These are phyloP conservation scores for Lactarius psammicola DNA, from an alignment of 768 basidiomycete species.

Conservation along the genomic window DNA sequence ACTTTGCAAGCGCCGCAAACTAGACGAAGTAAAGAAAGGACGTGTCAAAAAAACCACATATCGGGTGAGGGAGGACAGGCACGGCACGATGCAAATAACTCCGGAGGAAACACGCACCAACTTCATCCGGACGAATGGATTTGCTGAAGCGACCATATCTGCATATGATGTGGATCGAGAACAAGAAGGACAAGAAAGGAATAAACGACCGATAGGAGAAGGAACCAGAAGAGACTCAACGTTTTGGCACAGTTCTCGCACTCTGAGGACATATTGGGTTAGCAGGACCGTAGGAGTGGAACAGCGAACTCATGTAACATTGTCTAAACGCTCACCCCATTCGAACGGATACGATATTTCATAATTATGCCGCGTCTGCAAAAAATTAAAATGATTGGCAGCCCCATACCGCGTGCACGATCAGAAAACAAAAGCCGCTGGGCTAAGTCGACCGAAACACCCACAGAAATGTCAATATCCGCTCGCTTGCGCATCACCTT, in stretches of 20 bases:
- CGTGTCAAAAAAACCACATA: background rate
- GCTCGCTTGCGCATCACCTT: slow-evolving; percentile 67
- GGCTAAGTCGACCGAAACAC: background rate
- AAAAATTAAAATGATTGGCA: background rate
- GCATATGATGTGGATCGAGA: slow-evolving; percentile 9
- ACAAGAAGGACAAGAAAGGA: background rate
- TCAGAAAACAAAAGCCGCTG: slow-evolving; percentile 5
- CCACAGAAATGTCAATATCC: slow-evolving; percentile 70
- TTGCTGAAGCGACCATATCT: slow-evolving; percentile 77
- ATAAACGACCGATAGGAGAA: background rate
- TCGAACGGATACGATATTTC: slow-evolving; percentile 70
- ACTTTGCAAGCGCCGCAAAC: slow-evolving; percentile 66
- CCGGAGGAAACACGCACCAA: slow-evolving; percentile 45
- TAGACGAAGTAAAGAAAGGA: slow-evolving; percentile 31
- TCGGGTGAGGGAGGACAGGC: background rate
- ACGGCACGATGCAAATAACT: background rate
- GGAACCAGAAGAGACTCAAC: slow-evolving; percentile 38
- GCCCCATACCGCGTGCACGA: background rate
- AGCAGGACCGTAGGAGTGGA: slow-evolving; percentile 15
- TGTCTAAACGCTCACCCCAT: slow-evolving; percentile 55
- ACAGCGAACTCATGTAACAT: slow-evolving; percentile 4
- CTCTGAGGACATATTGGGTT: slow-evolving; percentile 40
- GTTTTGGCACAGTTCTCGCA: slow-evolving; percentile 62
- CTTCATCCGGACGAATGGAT: slow-evolving; percentile 65
- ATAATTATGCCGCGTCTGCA: slow-evolving; percentile 64